Conservation (phyloP, 768 basidiomycete species). For the Lactifluus hygrophoroides region DNA sequence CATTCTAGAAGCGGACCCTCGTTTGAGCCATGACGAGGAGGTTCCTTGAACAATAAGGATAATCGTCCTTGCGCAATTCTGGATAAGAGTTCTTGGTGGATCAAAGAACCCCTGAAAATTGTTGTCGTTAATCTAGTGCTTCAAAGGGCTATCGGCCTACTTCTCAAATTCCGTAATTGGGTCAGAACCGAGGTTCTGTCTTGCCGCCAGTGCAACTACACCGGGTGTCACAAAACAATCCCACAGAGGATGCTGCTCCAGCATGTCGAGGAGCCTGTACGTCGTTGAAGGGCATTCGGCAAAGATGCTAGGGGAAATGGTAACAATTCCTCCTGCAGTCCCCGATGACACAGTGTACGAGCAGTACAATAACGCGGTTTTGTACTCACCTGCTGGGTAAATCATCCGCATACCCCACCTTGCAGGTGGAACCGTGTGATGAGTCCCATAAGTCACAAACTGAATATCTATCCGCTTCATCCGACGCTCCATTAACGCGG, state of each 20-base stretch:
- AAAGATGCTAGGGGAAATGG: constrained; percentile 58
- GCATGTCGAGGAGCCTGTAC: constrained; percentile 39
- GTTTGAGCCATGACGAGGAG: constrained; percentile 29
- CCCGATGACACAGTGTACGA: not conserved
- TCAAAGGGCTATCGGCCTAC: not conserved
- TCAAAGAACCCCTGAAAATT: constrained; percentile 18
- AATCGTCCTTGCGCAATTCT: constrained; percentile 50
- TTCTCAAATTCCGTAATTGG: constrained; percentile 19
- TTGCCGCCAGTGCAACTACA: constrained; percentile 49
- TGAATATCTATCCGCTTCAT: constrained; percentile 38
- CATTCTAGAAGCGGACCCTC: constrained; percentile 2
- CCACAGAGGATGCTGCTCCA: constrained; percentile 60
- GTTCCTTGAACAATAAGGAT: constrained; percentile 40
- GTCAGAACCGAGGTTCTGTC: constrained; percentile 27
- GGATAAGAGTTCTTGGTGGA: constrained; percentile 30
- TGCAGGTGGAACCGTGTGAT: constrained; percentile 40
- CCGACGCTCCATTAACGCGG: constrained; percentile 40
- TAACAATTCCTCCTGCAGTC: constrained; percentile 56
- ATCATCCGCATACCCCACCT: constrained; percentile 60
- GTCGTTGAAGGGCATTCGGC: constrained; percentile 43
- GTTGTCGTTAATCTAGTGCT: not conserved
- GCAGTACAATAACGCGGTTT: not conserved
- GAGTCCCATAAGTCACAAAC: constrained; percentile 64
- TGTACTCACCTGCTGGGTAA: constrained; percentile 52
- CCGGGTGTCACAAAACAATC: constrained; percentile 56